Percentiles rank a stretch among this genome's conserved stretches.
These are phyloP conservation scores for Caloboletus firmus DNA, from an alignment of 1,284 basidiomycete species.

Conservation along the genomic window DNA sequence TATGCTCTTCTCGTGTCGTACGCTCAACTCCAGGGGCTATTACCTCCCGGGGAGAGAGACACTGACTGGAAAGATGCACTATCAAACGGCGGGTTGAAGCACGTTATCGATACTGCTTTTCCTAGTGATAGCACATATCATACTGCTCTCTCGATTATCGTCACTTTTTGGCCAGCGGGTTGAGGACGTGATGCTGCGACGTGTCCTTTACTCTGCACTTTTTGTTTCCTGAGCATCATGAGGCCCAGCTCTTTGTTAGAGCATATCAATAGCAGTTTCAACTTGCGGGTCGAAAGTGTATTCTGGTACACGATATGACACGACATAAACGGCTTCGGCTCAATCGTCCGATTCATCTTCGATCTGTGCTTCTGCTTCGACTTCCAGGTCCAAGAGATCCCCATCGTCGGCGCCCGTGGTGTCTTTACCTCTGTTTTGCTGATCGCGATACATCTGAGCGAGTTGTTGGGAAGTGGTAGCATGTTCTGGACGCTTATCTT, in stretches of 20 bases:
- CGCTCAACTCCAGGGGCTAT: conserved; percentile 42
- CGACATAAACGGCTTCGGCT: neutral
- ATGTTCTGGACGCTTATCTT: conserved; percentile 79
- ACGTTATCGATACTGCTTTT: conserved; percentile 19
- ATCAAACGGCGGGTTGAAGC: conserved; percentile 19
- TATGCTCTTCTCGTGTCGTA: conserved; percentile 50
- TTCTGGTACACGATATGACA: neutral
- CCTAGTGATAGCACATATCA: conserved; percentile 25
- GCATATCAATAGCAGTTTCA: neutral
- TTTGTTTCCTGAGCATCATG: conserved; percentile 8
- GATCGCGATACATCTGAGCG: conserved; percentile 65
- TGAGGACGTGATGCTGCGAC: neutral
- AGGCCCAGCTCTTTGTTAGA: neutral
- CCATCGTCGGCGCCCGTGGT: conserved; percentile 46
- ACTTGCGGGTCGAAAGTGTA: neutral
- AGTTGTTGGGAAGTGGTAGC: conserved; percentile 78
- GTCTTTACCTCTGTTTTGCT: conserved; percentile 49
- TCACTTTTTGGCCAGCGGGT: conserved; percentile 16
- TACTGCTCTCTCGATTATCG: conserved; percentile 19
- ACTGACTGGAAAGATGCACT: conserved; percentile 42
- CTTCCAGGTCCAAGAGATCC: conserved; percentile 55
- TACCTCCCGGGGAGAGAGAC: conserved; percentile 39
- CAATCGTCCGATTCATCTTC: conserved; percentile 34
- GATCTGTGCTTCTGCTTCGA: conserved; percentile 35
- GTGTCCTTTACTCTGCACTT: neutral